Evolutionary conservation across 108 stramenopile genomes (phyloP).

Genomic region (Stephanodiscus triporus): DNA sequence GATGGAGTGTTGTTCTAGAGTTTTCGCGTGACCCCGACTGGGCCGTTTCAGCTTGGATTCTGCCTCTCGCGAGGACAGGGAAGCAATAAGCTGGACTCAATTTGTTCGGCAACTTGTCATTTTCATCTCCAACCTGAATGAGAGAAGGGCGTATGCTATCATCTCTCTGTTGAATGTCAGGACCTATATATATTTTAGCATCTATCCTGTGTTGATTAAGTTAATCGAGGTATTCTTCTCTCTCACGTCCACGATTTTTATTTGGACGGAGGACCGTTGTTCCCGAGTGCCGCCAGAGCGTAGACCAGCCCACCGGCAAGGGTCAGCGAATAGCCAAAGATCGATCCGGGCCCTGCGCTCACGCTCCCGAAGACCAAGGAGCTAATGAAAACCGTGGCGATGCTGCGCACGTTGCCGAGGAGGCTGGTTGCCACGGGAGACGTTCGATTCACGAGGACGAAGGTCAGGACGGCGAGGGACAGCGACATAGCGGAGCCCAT

Average conservation of each 20-base stretch:
- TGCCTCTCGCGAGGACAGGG: neutral
- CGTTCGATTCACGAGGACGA: slow-evolving; percentile 30
- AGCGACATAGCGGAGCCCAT: slow-evolving; percentile 20
- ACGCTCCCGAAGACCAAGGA: slow-evolving; percentile 18
- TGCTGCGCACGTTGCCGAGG: slow-evolving; percentile 35
- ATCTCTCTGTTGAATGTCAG: neutral
- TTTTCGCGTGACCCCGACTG: neutral
- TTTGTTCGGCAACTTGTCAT: neutral
- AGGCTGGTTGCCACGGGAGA: slow-evolving; percentile 40
- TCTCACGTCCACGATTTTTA: neutral
- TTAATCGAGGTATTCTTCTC: too few species aligned
- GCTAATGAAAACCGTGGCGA: slow-evolving; percentile 33
- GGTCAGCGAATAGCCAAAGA: slow-evolving; percentile 23
- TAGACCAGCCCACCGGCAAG: slow-evolving; percentile 26
- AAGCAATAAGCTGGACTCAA: neutral
- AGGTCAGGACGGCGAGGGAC: slow-evolving; percentile 27
- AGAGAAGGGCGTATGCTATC: neutral
- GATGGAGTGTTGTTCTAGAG: neutral
- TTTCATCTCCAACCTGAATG: neutral
- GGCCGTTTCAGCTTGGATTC: neutral
- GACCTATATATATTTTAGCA: neutral
- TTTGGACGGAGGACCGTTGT: slow-evolving; percentile 7
- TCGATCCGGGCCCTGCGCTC: neutral
- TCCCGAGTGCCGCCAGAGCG: slow-evolving; percentile 16
- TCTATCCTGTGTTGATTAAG: neutral